Evolutionary conservation across 2,329 filamentous ascomycete genomes (phyloP).

Genomic region (Trichoderma sp.): DNA sequence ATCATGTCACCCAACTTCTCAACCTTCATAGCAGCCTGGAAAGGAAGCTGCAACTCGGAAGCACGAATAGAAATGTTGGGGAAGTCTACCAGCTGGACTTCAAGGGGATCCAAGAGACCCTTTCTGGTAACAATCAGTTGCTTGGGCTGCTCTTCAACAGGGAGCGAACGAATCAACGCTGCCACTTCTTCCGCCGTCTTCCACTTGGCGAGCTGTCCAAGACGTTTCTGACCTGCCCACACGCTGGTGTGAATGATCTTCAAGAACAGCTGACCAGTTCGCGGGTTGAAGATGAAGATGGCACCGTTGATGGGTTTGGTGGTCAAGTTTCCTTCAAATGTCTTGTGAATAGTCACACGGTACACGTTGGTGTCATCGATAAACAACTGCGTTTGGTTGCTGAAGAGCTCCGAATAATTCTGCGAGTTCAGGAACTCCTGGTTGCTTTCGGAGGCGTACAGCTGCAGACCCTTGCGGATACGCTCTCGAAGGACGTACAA

Average conservation of each 20-base stretch:
- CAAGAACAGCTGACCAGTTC: conserved; percentile 94
- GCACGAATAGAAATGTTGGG: conserved; percentile 98
- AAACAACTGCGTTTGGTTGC: conserved; percentile 97
- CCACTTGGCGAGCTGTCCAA: conserved; percentile 98
- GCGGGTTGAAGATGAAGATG: conserved; percentile 99
- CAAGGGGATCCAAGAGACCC: conserved; percentile 92
- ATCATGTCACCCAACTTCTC: conserved; percentile 99
- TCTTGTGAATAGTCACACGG: conserved; percentile 99
- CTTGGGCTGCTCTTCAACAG: conserved; percentile 97
- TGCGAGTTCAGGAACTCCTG: conserved; percentile 99
- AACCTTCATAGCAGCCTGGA: conserved; percentile 99
- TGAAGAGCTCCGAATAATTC: conserved; percentile 99
- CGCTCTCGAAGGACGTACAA: conserved; percentile 95
- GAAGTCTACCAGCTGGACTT: conserved; percentile 97
- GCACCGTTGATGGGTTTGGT: conserved; percentile 99
- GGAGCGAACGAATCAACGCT: conserved; percentile 89
- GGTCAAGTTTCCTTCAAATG: conserved; percentile 97
- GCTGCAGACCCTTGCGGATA: conserved; percentile 95
- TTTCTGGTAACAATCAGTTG: conserved; percentile 98
- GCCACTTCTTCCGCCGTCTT: conserved; percentile 99
- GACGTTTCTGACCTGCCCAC: conserved; percentile 98
- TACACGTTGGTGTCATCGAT: conserved; percentile 99
- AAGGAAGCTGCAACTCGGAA: conserved; percentile 93
- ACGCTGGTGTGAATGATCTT: conserved; percentile 99
- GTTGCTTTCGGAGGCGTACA: conserved; percentile 98